Evolutionary conservation across 768 basidiomycete genomes (phyloP).

Genomic region (Flagelloscypha sp.): DNA sequence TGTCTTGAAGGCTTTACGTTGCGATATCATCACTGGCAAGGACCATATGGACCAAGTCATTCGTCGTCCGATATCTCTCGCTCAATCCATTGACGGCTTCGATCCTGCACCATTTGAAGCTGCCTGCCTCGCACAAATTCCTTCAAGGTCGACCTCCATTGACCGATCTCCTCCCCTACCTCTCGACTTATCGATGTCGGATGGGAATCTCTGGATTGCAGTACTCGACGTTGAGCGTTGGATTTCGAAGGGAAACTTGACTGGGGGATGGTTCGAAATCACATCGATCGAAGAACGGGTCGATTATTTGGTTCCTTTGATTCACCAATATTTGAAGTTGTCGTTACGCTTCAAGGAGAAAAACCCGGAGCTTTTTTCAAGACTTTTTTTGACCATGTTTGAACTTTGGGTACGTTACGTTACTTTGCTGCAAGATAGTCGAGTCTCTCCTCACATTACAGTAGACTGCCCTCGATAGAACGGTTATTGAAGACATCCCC

Average conservation of each 20-base stretch:
- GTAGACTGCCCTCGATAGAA: conserved; percentile 35
- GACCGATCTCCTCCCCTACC: conserved; percentile 2
- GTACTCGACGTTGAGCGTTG: conserved; percentile 30
- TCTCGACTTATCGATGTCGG: conserved; percentile 3
- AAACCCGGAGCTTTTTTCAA: conserved; percentile 30
- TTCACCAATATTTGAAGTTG: conserved; percentile 16
- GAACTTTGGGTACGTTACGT: conserved; percentile 46
- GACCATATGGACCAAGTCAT: conserved; percentile 19
- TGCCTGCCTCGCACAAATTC: conserved; percentile 12
- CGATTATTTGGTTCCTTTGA: conserved; percentile 19
- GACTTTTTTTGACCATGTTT: conserved; percentile 37
- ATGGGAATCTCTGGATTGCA: conserved; percentile 8
- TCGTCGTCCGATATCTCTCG: too few species aligned
- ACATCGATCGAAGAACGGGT: conserved; percentile 8
- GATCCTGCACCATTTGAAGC: neutral
- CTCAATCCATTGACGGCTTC: conserved; percentile 1
- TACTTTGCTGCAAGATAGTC: too few species aligned
- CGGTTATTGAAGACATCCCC: conserved; percentile 24
- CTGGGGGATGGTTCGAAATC: conserved; percentile 21
- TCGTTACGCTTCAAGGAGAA: conserved; percentile 21
- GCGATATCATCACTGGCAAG: conserved; percentile 23
- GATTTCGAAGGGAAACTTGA: conserved; percentile 22
- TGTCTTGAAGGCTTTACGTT: conserved; percentile 19
- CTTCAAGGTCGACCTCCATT: conserved; percentile 9
- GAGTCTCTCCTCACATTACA: too few species aligned